Base-by-base conservation (phyloP, 2,329 filamentous ascomycete species). In the Claviceps citrina region DNA sequence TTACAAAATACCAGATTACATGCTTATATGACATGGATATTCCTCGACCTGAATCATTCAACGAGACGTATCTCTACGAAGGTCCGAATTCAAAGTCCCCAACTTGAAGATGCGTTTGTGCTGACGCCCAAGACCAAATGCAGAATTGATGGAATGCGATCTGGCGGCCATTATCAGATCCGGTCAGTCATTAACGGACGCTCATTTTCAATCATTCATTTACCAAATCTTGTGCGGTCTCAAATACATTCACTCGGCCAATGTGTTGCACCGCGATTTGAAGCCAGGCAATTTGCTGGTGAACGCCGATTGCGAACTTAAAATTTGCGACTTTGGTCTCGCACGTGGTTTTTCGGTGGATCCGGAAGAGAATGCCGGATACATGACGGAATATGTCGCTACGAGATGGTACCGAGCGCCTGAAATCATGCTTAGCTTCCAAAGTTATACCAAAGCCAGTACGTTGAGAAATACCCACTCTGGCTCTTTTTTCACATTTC, bases 391-490 rank as follows among this genome's bases (percentile, higher is more conserved):
- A 65, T 98, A 98, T 56, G 91, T 98, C 41, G 91, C 91, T 38
- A 98, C 91, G 39, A 76, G 91, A 67, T 98, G 91, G 91, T 98
- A 77, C 55, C 70, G 73, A 64, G 91, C 91, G 3, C 91, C 91
- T 5, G 91, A 98, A 63, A 98, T 98, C 53, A 98, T 98, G 91
- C 68, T 98, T 62, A 95, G 86, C 68, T 98, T 98, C 76, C 89
- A 96, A 65, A 95, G 86, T 68, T 98, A 98, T 64, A 98, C 91
- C 54, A 98, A 98, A 85, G 91, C 91, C 51, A 98, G 91, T 96
- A 77, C 42, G 87, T 89, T 7, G 27, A 18, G 19, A 28, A 19
- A 1, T 12, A 9, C 12, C 7, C 10, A 12, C 27, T 7, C 3
- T 36, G 1, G 6, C 13, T 22, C 2, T 13, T 4, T 8, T 28